Base-by-base conservation (phyloP, 2,329 filamentous ascomycete species). In the Fusarium praegraminearum region DNA sequence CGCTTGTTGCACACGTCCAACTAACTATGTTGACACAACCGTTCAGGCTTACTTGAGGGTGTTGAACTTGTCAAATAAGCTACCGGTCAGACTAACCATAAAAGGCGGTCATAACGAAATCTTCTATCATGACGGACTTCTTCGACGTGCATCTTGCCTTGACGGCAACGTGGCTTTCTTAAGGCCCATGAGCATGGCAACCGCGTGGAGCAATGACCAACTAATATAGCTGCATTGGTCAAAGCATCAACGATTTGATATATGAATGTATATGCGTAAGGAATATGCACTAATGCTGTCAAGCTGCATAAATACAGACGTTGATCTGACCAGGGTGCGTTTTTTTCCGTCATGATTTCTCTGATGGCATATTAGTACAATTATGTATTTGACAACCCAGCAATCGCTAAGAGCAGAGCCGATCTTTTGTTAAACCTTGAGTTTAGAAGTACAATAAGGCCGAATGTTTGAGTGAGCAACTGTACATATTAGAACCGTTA, bases 291-390 rank as follows among this genome's bases (percentile, higher is more conserved):
- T 43, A 43, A 33, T 24, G 50, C 60, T 47, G 40, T 15, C 35
- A 18, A 11, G 33, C 24, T 51, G 49, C 35, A 35, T 53, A 53
- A 47, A 57, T 56, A 59, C 33, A 46, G 45, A 63, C 33, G 50
- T 30, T 43, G 43, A 30, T 32, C 22, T 45, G 62, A 30, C 65
- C 32, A 66, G 67, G 67, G 43, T 54, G 22, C n/a, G 38, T 36
- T 33, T 47, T 32, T 52, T 47, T 55, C 45, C n/a, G 28, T 16
- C 24, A 24, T 22, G 22, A 8, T 36, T 16, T 38, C 9, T 50
- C 20, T 36, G 50, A 62, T 61, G 52, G 55, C 56, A 65, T 73
- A 35, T 69, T 57, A 40, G 65, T 70, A 50, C 62, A 62, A 65
- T 71, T 53, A 18, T 44, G 26, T 26, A 18, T 44, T 44, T 26